Base-by-base conservation (phyloP, 2,329 filamentous ascomycete species). In the Colletotrichum trifolii region DNA sequence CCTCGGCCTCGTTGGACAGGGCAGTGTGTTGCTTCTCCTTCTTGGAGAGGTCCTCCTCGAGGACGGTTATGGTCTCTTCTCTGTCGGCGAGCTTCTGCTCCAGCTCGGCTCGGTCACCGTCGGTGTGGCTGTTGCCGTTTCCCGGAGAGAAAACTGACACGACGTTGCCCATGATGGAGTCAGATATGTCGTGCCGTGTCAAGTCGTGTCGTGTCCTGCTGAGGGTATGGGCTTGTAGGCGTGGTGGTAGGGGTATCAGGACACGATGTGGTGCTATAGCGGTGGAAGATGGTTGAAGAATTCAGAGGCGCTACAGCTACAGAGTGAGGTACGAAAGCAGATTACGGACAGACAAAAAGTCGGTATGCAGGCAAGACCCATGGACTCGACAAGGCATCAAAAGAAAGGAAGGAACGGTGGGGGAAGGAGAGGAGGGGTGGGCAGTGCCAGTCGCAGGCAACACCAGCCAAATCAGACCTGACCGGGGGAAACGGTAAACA, bases 1-100 rank as follows among this genome's bases (percentile, higher is more conserved):
- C 71, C 7, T 79, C 77, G 45, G 73, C 76, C 67, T 81, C 78
- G 34, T 77, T 71, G 55, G 74, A 72, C 52, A 74, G 60, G 53
- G 69, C 66, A 42, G 67, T 75, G 71, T 73, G 72, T 66, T 78
- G 74, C 72, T 76, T 77, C 71, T 78, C 76, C 71, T 78, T 78
- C 73, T 76, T 76, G 64, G 71, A 69, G 47, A 78, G 73, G 54
- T 78, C 75, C 43, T 69, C 63, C 68, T 75, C 70, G 69, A 76
- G 70, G 53, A 74, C 68, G 38, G 71, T 69, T 66, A 79, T 76
- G 58, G 71, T 77, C 58, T 78, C 74, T 60, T 78, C 74, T 45
- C 74, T 72, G 68, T 81, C 78, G 69, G 74, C 74, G 43, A 80
- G 73, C 70, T 78, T 75, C 70, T 77, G 75, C 70, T 78, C 76